Evolutionary conservation across 371 early-diverging fungal genomes (phyloP), one percentile per base, ranked within the genome.

Genomic region (Blyttiomyces sp.): DNA sequence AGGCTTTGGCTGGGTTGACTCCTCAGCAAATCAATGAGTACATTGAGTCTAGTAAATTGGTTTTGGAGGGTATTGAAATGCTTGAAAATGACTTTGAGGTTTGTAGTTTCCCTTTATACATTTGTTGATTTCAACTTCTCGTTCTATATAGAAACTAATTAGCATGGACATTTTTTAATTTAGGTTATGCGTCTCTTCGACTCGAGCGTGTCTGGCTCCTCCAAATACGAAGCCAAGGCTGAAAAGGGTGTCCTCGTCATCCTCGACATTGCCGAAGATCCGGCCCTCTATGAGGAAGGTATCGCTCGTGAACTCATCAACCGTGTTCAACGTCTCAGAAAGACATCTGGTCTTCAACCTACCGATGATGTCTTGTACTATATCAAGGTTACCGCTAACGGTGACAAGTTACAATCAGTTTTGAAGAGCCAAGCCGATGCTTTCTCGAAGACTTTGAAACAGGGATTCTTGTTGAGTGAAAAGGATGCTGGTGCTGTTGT

Each of bases 261-360:
- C 63, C 69, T 99, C 70, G 97, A 99, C 75, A 83, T 81, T 44
- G 83, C 87, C 62, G 74, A 85, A 42, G 90, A 94, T 73, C 80
- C 87, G 34, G 87, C 85, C 52, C 84, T 99, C 30, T 83, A 90
- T 68, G 87, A 91, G 64, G 97, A 97, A 77, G 96, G 96, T 59
- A 60, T 88, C 53, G 99, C 98, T 23, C 87, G 99, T 66, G 99
- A 99, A 80, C 77, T 99, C 64, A 88, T 97, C 65, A 98, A 98
- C 85, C 90, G 98, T 68, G 90, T 99, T 21, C 99, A 99, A 82
- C 90, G 95, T 66, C 77, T 98, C 63, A 87, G 99, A 71, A 99
- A 99, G 85, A 93, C 94, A 71, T 86, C 88, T 1, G 86, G 84
- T 34, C 79, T 96, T 61, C 81, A 86, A 70, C 88, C 94, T 3